Evolutionary conservation across 2,329 filamentous ascomycete genomes (phyloP), one percentile per base, ranked within the genome.

Genomic region (Talaromyces sp.): DNA sequence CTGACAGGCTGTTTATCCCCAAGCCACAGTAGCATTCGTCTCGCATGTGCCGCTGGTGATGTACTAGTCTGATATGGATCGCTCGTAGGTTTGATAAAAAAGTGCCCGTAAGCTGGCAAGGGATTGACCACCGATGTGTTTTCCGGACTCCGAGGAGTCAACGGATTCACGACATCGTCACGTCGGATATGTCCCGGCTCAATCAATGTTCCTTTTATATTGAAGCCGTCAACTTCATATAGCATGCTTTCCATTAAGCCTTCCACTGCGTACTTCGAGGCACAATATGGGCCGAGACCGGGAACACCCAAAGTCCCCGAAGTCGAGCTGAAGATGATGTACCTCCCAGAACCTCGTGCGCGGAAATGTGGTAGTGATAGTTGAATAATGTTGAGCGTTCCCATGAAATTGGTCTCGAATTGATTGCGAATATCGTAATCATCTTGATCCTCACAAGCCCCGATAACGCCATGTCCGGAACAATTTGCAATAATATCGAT

Each of bases 391-490:
- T 97, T 90, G 62, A 97, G 77, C 0, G 92, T 95, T 58, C 94
- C 94, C 81, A 96, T 93, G 75, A 97, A 96, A 75, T 99, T 99
- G 24, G 92, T 97, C 80, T 95, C 91, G 77, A 97, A 97, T 75
- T 97, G 94, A 69, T 96, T 93, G 61, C 92, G 89, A 66, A 97
- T 85, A 71, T 97, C 94, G 74, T 92, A 88, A 72, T 96, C 91
- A 74, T 97, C 92, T 77, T 97, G 94, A 76, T 97, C 94, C 76
- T 97, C 94, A 75, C 92, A 97, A 1, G 93, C 88, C 29, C 91
- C 93, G 67, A 97, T 96, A 58, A 99, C 92, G 57, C 92, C 93
- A 76, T 96, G 97, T 17, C 93, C 93, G 12, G 91, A 92, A 77
- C 92, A 96, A 75, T 96, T 97, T 67, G 89, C 92, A 61, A 97